These are phyloP conservation scores for Candida incommunis DNA, from an alignment of 805 yeast genomes.

Conservation along the genomic window DNA sequence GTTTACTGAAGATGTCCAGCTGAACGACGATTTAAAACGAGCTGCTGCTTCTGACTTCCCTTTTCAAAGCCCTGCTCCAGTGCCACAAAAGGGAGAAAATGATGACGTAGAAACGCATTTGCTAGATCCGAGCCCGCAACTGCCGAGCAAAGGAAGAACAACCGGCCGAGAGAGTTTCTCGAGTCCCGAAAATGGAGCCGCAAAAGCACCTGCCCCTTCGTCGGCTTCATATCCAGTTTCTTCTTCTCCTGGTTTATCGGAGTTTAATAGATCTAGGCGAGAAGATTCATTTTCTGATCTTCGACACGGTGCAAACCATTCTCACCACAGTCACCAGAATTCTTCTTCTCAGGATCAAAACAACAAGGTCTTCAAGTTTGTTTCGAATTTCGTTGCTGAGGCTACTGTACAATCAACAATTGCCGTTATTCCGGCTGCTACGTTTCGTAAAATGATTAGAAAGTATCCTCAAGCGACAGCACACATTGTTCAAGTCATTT, in stretches of 20 bases:
- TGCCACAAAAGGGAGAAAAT: neutral
- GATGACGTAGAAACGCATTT: neutral
- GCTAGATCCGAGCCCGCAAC: neutral
- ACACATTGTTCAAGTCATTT: slow-evolving; percentile 84
- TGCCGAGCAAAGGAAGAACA: neutral
- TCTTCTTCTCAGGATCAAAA: neutral
- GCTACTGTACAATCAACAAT: slow-evolving; percentile 69
- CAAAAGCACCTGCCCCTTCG: neutral
- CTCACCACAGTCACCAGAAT: too few species aligned
- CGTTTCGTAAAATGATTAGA: slow-evolving; percentile 56
- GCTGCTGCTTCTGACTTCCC: slow-evolving; percentile 1
- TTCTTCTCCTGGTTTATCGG: slow-evolving; percentile 4
- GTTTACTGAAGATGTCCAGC: slow-evolving; percentile 36
- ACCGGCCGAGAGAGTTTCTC: neutral
- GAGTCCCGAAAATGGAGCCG: neutral
- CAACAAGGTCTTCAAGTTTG: slow-evolving; percentile 2
- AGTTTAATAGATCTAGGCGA: neutral
- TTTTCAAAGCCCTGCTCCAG: neutral
- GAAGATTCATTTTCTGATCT: neutral
- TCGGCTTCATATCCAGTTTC: neutral
- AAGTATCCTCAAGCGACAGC: slow-evolving; percentile 84
- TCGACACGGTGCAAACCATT: neutral
- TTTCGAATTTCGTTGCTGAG: slow-evolving; percentile 46
- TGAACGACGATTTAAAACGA: slow-evolving; percentile 7
- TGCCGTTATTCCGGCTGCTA: slow-evolving; percentile 79